phyloP scores from a whole-genome alignment of 2,329 filamentous ascomycete genomes.

The Neurospora sp. region DNA sequence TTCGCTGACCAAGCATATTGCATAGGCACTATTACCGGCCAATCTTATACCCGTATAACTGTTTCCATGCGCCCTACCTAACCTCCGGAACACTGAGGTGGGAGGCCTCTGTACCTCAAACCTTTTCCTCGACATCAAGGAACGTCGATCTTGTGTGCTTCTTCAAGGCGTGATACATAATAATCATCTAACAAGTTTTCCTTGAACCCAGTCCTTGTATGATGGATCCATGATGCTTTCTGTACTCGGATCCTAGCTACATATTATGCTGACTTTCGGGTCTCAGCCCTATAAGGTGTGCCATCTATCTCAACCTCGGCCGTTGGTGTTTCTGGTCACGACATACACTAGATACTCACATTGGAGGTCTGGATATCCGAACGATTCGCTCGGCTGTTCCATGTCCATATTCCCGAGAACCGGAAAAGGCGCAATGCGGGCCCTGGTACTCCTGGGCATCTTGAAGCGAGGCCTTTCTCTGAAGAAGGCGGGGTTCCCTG shows the following conservation, averaged over 20 bases:
- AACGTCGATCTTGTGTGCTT: neutral
- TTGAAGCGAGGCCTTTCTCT: neutral
- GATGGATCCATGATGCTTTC: neutral
- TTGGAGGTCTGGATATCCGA: neutral
- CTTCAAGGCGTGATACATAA: neutral
- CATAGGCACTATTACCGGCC: neutral
- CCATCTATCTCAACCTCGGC: neutral
- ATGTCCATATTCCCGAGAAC: neutral
- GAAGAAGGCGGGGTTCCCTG: neutral
- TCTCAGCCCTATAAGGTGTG: neutral
- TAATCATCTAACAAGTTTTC: neutral
- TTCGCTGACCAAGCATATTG: neutral
- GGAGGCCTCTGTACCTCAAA: neutral
- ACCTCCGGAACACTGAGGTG: neutral
- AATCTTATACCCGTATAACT: neutral
- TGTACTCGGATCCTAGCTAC: neutral
- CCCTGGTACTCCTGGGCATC: neutral
- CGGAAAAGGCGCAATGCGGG: neutral
- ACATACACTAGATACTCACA: neutral
- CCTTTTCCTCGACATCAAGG: neutral
- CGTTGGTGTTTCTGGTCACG: neutral
- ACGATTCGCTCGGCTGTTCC: neutral
- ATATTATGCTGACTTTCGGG: neutral
- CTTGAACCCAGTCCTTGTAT: neutral
- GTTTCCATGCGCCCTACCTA: neutral